Evolutionary conservation across 2,329 filamentous ascomycete species (phyloP), one percentile per base, ranked within the genome.

Genomic region (Xylaria arbuscula): DNA sequence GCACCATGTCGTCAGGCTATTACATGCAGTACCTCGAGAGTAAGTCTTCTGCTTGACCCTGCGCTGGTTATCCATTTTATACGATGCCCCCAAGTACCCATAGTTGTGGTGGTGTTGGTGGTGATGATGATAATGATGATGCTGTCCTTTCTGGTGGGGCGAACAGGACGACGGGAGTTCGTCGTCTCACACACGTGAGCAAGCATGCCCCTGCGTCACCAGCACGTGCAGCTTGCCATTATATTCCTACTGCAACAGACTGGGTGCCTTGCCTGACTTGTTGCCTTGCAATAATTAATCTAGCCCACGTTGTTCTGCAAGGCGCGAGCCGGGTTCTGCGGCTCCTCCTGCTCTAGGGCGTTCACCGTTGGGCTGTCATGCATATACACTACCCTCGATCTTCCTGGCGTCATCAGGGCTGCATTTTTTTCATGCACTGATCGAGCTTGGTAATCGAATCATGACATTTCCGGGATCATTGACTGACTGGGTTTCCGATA

Each of bases 1-100:
- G 72, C 73, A 76, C 71, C 70, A 90, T 90, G 88, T 84, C 84
- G 88, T 84, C 84, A 75, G 88, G 88, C 72, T 90, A 90, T 77
- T 90, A 90, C 77, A 90, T 90, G 85, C 89, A 92, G 76, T 92
- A 92, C 79, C 84, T 92, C 72, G 88, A 91, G 79, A 92, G 90
- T 92, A 90, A 88, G 90, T 91, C 64, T 66, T 48, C 67, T 74
- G 40, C 70, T 70, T 66, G 71, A 66, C 60, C 69, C 60, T 67
- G 57, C 50, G 57, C 55, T 58, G 57, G 56, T 64, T 70, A 48
- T 61, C 60, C 55, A 65, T 45, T 68, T 71, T 53, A 59, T 71
- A 59, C 47, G 42, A 61, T 54, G 34, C 51, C 71, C 72, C 71
- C 68, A 74, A 72, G n/a, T 56, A 11, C 45, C 64, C 71, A 72